Evolutionary conservation across 2,329 filamentous ascomycete genomes (phyloP), one percentile per base, ranked within the genome.

Genomic region (Sphaerostilbella broomeana): DNA sequence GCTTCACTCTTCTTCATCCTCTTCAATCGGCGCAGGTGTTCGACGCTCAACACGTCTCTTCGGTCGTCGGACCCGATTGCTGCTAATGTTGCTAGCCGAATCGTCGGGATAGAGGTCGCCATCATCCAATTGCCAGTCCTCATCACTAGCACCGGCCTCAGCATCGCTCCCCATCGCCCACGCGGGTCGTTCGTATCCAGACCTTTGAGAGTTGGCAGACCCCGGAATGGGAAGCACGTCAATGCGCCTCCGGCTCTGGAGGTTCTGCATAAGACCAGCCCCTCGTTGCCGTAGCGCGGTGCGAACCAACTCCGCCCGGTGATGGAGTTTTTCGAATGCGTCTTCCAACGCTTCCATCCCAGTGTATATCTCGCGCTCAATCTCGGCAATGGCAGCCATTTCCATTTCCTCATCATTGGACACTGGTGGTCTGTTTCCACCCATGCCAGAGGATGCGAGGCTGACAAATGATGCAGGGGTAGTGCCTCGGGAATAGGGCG

Each of bases 261-360:
- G 72, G 61, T 63, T 79, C 68, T 68, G 72, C 51, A 75, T 75
- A 4, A 97, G 68, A 2, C 86, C 89, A 1, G 87, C 86, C 11
- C 82, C 81, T 27, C 90, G 84, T 57, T 92, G 84, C 5, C 89
- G 82, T 5, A 97, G 71, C 1, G 82, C 77, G 16, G 77, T 80
- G 5, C 90, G 81, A 12, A 95, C 85, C 13, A 72, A 62, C 63
- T 95, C 88, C 2, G 90, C 90, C 54, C 82, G 83, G 49, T 79
- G 75, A 57, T 97, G 90, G n/a, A 97, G 71, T 19, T 78, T 79
- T 64, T 97, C 90, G 52, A 97, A 95, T 0, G 89, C 88, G 56
- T 95, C 87, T 61, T 97, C 90, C 17, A 97, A 74, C 0, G 80
- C 81, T 63, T 97, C 90, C 90, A 97, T 97, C 46, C 89, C 86